These are phyloP conservation scores for Ophiostoma novo-ulmi DNA, from an alignment of 2,329 filamentous ascomycete species.

Conservation along the genomic window DNA sequence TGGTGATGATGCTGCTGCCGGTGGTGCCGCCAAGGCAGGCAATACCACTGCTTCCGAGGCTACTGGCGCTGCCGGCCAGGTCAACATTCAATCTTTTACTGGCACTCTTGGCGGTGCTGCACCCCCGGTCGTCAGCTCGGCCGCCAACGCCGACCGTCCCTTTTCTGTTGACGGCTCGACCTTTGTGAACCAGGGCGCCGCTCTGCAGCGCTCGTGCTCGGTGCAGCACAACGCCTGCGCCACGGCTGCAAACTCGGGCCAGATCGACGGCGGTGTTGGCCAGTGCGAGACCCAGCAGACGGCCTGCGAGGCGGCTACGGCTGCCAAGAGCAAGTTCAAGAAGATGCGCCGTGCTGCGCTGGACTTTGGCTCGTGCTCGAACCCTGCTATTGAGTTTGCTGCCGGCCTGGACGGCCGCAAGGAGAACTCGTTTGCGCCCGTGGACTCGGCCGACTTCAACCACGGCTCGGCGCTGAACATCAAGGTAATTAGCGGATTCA, in stretches of 20 bases:
- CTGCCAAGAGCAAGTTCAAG: slow-evolving; percentile 29
- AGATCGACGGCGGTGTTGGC: slow-evolving; percentile 34
- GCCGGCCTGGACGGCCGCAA: slow-evolving; percentile 45
- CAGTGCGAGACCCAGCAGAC: slow-evolving; percentile 43
- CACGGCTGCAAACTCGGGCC: slow-evolving; percentile 44
- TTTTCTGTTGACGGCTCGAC: slow-evolving; percentile 52
- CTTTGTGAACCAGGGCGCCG: slow-evolving; percentile 46
- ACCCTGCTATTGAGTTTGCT: slow-evolving; percentile 47
- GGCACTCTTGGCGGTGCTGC: slow-evolving; percentile 41
- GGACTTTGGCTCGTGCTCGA: slow-evolving; percentile 44
- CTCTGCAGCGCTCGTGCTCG: slow-evolving; percentile 45
- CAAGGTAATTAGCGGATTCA: slow-evolving; percentile 37
- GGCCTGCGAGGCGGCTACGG: slow-evolving; percentile 34
- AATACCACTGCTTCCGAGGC: not conserved
- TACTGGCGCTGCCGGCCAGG: not conserved
- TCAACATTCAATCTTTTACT: slow-evolving; percentile 45
- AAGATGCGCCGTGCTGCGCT: slow-evolving; percentile 31
- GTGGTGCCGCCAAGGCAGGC: slow-evolving; percentile 11
- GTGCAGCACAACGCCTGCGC: slow-evolving; percentile 49
- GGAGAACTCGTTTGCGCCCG: slow-evolving; percentile 40
- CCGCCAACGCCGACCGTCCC: slow-evolving; percentile 36
- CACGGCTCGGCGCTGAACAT: slow-evolving; percentile 46
- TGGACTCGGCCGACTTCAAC: slow-evolving; percentile 42
- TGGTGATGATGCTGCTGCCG: not conserved
- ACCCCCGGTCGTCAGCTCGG: slow-evolving; percentile 40